These are phyloP conservation scores for Leishmania guyanensis DNA, from an alignment of 208 protist genomes.

Conservation along the genomic window DNA sequence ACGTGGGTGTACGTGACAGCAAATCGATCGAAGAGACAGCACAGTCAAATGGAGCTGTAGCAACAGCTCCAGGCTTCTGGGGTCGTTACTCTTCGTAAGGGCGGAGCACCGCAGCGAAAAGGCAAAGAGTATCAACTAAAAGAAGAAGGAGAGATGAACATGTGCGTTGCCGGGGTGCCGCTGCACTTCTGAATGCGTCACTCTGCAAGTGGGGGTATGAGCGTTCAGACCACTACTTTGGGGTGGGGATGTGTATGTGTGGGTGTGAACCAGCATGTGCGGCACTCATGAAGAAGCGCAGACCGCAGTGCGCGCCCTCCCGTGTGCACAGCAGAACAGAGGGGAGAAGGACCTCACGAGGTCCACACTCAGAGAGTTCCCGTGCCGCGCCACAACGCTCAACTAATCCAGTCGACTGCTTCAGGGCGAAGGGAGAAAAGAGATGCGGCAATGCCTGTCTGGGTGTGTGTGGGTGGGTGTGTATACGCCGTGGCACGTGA, in stretches of 20 bases:
- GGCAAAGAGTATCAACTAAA: neutral
- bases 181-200: neutral
- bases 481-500: neutral
- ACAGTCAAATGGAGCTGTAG: neutral
- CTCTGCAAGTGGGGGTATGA: neutral
- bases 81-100: neutral
- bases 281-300: neutral
- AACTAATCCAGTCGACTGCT: neutral
- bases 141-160: neutral
- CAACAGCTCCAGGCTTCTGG: neutral
- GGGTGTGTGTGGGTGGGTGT: slow-evolving; percentile 5
- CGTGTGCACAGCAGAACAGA: neutral
- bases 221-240: neutral
- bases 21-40: neutral
- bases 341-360: neutral
- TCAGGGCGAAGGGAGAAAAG: neutral
- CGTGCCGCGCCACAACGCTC: neutral
- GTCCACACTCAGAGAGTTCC: neutral
- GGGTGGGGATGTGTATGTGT: neutral
- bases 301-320: neutral
- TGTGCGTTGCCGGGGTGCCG: neutral
- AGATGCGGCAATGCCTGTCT: neutral
- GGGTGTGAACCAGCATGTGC: neutral
- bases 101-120: neutral
- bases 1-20: neutral